phyloP scores from a whole-genome alignment of 1,284 basidiomycete species.

The Sutorius eximius region DNA sequence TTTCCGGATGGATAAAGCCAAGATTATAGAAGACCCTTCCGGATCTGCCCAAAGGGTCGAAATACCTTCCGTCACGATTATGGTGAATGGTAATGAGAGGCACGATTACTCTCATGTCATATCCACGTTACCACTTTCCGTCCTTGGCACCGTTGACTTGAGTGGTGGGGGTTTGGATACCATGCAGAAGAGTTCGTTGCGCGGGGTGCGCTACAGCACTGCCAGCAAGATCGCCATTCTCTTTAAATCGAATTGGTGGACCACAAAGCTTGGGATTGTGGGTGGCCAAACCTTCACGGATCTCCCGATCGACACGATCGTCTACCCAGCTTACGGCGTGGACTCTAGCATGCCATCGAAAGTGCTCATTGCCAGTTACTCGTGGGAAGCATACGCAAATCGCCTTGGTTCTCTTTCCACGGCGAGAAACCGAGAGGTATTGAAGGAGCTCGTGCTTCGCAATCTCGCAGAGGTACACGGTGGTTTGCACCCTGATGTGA shows the following conservation, averaged over 20 bases:
- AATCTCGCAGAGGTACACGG: conserved; percentile 17
- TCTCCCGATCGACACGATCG: conserved; percentile 33
- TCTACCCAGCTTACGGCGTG: conserved; percentile 39
- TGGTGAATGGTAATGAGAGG: background rate
- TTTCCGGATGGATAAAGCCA: background rate
- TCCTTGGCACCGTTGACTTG: conserved; percentile 15
- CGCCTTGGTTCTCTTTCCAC: conserved; percentile 7
- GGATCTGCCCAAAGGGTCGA: background rate
- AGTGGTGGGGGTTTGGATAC: conserved; percentile 6
- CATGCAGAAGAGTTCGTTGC: conserved; percentile 18
- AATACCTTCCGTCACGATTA: conserved; percentile 4
- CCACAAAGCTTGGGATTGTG: conserved; percentile 17
- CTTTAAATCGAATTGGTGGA: conserved; percentile 41
- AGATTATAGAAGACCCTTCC: background rate
- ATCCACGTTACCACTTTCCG: conserved; percentile 16
- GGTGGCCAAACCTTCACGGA: conserved; percentile 39
- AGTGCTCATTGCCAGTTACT: conserved; percentile 18
- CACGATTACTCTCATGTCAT: conserved; percentile 16
- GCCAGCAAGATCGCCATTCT: conserved; percentile 36
- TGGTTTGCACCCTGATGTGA: conserved; percentile 4
- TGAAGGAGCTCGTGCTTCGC: conserved; percentile 15
- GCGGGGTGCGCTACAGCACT: background rate
- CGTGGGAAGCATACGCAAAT: background rate
- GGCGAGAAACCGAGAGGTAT: background rate
- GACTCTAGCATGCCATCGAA: conserved; percentile 21